Percentiles rank a stretch among this genome's conserved stretches.
phyloP scores from a whole-genome alignment of 2,329 filamentous ascomycete genomes.

The Truncatella angustata region DNA sequence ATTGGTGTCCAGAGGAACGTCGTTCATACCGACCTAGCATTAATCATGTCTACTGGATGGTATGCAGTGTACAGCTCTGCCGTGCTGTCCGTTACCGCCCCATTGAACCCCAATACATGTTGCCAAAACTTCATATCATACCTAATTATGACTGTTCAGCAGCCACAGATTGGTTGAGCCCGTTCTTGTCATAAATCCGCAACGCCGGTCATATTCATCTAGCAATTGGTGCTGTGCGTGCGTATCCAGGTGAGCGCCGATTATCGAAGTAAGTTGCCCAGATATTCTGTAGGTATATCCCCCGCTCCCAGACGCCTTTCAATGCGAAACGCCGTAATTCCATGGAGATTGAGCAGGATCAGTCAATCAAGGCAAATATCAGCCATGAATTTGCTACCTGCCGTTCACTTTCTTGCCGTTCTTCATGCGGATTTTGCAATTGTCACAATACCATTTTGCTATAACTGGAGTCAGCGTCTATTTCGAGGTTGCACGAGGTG shows the following conservation, averaged over 20 bases:
- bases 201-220: not conserved
- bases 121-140: too few species aligned
- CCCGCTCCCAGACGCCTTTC: not conserved
- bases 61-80: too few species aligned
- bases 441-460: slow-evolving; percentile 83
- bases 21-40: too few species aligned
- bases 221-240: not conserved
- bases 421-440: slow-evolving; percentile 68
- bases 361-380: not conserved
- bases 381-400: slow-evolving; percentile 38
- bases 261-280: not conserved
- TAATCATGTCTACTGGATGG: not conserved
- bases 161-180: too few species aligned
- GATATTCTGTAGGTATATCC: slow-evolving; percentile 4
- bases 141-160: too few species aligned
- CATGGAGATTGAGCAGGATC: not conserved
- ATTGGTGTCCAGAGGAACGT: too few species aligned
- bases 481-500: too few species aligned
- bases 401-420: slow-evolving; percentile 51
- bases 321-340: not conserved
- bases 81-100: too few species aligned
- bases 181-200: too few species aligned
- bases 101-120: too few species aligned
- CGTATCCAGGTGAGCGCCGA: slow-evolving; percentile 2
- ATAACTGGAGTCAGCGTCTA: not conserved